A percentile compares a stretch with the other conserved stretches of the same genome.
Evolutionary conservation across 441 rosid genomes (phyloP).

Genomic region (Oxalis stricta): DNA sequence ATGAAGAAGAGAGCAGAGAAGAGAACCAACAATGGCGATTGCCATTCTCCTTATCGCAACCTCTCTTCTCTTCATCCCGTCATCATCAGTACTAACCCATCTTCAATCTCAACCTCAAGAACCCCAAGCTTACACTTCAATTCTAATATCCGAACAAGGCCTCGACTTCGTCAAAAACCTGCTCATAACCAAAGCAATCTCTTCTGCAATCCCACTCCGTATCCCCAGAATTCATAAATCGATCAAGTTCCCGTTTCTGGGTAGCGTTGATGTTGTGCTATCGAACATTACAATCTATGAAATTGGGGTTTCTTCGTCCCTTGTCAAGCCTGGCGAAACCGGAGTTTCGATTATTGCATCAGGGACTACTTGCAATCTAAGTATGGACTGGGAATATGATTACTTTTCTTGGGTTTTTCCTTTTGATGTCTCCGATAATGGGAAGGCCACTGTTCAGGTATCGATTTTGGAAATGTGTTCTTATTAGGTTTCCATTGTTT

Average conservation of each 20-base stretch:
- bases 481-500: background rate
- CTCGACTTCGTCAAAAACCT: constrained; percentile 73
- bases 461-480: background rate
- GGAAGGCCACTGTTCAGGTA: constrained; percentile 79
- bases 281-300: constrained; percentile 57
- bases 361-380: constrained; percentile 65
- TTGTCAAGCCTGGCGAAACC: constrained; percentile 59
- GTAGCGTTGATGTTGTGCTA: constrained; percentile 43
- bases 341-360: constrained; percentile 64
- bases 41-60: constrained; percentile 18
- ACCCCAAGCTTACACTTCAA: constrained; percentile 54
- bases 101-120: constrained; percentile 14
- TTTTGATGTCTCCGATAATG: constrained; percentile 49
- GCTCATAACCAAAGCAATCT: constrained; percentile 53
- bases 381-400: constrained; percentile 70
- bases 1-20: too few relatives aligned
- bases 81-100: constrained; percentile 14
- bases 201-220: constrained; percentile 53
- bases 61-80: constrained; percentile 15
- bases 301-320: constrained; percentile 48
- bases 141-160: constrained; percentile 63
- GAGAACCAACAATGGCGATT: background rate
- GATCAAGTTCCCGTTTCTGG: constrained; percentile 53
- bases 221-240: constrained; percentile 48
- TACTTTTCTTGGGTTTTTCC: constrained; percentile 64